phyloP scores from a whole-genome alignment of 2,329 filamentous ascomycete genomes.

The Cladosporium velox region DNA sequence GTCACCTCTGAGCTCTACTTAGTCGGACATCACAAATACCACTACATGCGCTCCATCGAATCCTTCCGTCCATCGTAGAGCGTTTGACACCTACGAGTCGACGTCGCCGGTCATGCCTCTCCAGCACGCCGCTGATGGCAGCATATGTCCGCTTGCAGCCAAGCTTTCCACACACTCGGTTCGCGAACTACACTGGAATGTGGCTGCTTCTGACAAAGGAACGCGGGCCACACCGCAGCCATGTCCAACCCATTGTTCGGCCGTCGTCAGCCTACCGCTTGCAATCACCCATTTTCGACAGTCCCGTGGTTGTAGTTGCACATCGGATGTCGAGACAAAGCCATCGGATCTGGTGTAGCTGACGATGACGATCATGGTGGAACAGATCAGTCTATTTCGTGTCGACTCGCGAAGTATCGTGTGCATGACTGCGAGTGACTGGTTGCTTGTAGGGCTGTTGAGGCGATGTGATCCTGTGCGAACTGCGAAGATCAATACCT shows the following conservation, averaged over 20 bases:
- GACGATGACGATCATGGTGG: background rate
- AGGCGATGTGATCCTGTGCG: background rate
- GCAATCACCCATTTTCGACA: background rate
- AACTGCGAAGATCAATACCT: background rate
- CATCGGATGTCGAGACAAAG: background rate
- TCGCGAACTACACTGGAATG: slow-evolving; percentile 9
- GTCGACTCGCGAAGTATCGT: background rate
- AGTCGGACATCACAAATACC: background rate
- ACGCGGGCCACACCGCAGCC: background rate
- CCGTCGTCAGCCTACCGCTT: slow-evolving; percentile 7
- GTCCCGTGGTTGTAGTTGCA: background rate
- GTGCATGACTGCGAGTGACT: background rate
- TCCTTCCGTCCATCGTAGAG: slow-evolving; percentile 2
- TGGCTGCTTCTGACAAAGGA: slow-evolving; percentile 14
- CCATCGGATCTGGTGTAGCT: background rate
- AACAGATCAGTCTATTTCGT: background rate
- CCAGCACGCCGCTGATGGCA: background rate
- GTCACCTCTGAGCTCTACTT: background rate
- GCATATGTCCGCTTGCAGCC: slow-evolving; percentile 10
- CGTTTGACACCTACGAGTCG: background rate
- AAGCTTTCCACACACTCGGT: background rate
- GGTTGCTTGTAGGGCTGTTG: background rate
- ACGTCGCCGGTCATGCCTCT: background rate
- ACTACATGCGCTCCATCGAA: background rate
- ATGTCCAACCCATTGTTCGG: background rate